These are phyloP conservation scores for Tardiomyces depauwii DNA, from an alignment of 1,139 yeast genomes.

Conservation along the genomic window DNA sequence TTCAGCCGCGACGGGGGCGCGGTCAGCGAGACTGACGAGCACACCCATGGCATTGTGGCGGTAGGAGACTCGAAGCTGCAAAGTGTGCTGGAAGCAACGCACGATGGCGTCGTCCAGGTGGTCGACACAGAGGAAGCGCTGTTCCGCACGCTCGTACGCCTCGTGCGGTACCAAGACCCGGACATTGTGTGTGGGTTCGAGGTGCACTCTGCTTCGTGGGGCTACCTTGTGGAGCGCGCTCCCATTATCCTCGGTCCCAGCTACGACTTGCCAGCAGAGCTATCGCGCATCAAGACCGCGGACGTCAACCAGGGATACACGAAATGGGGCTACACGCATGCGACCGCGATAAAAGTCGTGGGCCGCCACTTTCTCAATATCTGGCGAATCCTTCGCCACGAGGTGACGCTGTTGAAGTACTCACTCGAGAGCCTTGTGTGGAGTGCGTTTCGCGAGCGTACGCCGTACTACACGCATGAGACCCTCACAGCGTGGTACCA, in stretches of 20 bases:
- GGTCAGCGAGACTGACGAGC: conserved; percentile 7
- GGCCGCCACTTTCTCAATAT: conserved; percentile 80
- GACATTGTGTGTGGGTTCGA: conserved; percentile 85
- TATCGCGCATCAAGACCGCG: conserved; percentile 31
- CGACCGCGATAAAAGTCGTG: conserved; percentile 52
- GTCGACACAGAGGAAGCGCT: conserved; percentile 45
- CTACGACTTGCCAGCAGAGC: conserved; percentile 39
- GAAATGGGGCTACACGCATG: conserved; percentile 74
- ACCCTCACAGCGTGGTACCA: conserved; percentile 42
- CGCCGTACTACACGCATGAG: conserved; percentile 50
- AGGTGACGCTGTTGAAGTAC: conserved; percentile 52
- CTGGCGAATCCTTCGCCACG: conserved; percentile 67
- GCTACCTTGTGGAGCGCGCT: conserved; percentile 63
- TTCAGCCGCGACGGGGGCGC: conserved; percentile 15
- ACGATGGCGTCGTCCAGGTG: not conserved
- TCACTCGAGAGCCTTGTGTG: conserved; percentile 67
- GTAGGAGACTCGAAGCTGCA: conserved; percentile 8
- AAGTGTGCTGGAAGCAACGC: not conserved
- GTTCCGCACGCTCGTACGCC: conserved; percentile 40
- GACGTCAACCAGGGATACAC: conserved; percentile 42
- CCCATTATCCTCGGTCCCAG: conserved; percentile 25
- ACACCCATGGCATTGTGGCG: conserved; percentile 13
- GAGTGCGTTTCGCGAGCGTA: conserved; percentile 51
- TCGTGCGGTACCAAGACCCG: conserved; percentile 66
- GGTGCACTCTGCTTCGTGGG: conserved; percentile 76